Evolutionary conservation across 192 early-diverging fungal species (phyloP), one percentile per base, ranked within the genome.

Genomic region (Backusella tuberculispora): DNA sequence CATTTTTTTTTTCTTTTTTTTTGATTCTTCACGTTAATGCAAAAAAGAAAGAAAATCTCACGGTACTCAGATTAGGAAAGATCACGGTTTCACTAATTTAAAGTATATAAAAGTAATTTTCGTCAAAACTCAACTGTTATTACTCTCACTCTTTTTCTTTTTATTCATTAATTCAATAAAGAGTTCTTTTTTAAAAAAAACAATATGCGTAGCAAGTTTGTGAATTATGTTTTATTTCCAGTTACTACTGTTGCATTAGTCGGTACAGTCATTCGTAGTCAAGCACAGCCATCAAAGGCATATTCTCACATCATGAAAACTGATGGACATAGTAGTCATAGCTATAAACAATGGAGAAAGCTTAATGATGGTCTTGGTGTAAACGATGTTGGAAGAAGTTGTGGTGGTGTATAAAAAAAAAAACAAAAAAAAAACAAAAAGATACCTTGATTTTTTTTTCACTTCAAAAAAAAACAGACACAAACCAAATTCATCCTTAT

Each of bases 361-460:
- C 64, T 72, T 4, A 83, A 83, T 41, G 77, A 80, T 40, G 81
- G 81, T 26, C 42, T 81, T 38, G 79, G 79, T 41, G 56, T 73
- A 12, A 63, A 63, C 29, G 82, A 81, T 76, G 82, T 83, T 37
- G 66, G 73, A 19, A 73, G 82, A 48, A 78, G 76, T 42, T 78
- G 79, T 63, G 81, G 81, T 65, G 81, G 81, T 48, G 66, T 83
- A 8, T 83, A 74, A 71, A 73, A 15, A 43, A 4, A 10, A 19
- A n/a, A 43, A n/a, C 29, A 34, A 1, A 34, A 34, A 34, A 34
- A 34, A 0, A 34, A 1, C 0, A 34, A 34, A 34, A 34, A 34
- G 29, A 34, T 34, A 34, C 29, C 29, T 34, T 34, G 29, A 2
- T 34, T 34, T 34, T 34, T 2, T 0, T 34, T 34, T 34, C 29